A percentile compares a stretch with the other conserved stretches of the same genome.
Conservation (phyloP, 306 rosid genomes). For the Adenanthera pavonina region DNA sequence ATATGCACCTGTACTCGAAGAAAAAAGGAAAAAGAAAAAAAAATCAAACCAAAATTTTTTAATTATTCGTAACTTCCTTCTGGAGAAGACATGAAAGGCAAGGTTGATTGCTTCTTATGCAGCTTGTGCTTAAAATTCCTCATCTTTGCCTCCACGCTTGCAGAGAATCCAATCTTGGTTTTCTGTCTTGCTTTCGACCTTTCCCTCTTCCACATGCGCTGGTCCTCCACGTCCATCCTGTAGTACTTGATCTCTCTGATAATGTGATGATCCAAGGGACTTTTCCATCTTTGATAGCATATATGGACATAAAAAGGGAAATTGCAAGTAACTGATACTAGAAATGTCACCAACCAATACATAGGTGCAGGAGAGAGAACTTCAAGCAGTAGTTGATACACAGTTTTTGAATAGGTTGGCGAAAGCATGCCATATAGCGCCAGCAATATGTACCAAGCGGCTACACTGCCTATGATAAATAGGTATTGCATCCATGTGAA, state of each 20-base stretch:
- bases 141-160: conserved; percentile 92
- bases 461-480: conserved; percentile 88
- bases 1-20: conserved; percentile 32
- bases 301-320: conserved; percentile 87
- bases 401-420: conserved; percentile 56
- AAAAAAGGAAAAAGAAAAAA: conserved; percentile 24
- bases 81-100: conserved; percentile 42
- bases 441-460: conserved; percentile 85
- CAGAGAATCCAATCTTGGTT: conserved; percentile 91
- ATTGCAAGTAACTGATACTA: conserved; percentile 78
- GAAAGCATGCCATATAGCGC: conserved; percentile 79
- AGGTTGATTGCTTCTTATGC: conserved; percentile 68
- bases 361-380: conserved; percentile 87
- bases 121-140: conserved; percentile 71
- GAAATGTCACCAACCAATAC: conserved; percentile 75
- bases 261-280: conserved; percentile 95
- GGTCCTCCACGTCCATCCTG: conserved; percentile 81
- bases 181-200: conserved; percentile 88
- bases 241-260: conserved; percentile 87
- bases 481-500: conserved; percentile 97
- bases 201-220: conserved; percentile 89
- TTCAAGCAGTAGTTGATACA: conserved; percentile 77
- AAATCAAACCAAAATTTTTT: conserved; percentile 40
- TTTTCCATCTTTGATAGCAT: conserved; percentile 81
- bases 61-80: conserved; percentile 39